phyloP scores from a whole-genome alignment of 2,329 filamentous ascomycete genomes.

The Zelopaecilomyces penicillatus region DNA sequence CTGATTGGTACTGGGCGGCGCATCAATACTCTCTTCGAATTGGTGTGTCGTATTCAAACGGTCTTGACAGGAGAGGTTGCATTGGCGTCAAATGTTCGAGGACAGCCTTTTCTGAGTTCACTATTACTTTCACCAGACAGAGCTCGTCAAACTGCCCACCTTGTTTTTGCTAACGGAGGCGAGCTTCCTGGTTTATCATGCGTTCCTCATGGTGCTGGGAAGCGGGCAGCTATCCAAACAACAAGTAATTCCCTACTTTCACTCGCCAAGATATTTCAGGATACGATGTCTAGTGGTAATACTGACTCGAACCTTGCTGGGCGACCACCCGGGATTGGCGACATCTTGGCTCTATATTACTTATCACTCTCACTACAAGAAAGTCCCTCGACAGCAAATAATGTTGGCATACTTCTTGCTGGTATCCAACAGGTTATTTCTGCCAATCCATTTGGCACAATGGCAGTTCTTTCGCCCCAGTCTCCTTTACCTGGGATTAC shows the following conservation, averaged over 20 bases:
- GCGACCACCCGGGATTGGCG: conserved; percentile 69
- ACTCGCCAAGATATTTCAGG: conserved; percentile 94
- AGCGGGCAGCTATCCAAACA: conserved; percentile 76
- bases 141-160: conserved; percentile 70
- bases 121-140: conserved; percentile 75
- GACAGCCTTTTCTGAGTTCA: conserved; percentile 32
- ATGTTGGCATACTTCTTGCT: conserved; percentile 93
- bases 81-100: conserved; percentile 7
- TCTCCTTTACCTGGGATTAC: conserved; percentile 64
- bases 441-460: conserved; percentile 16
- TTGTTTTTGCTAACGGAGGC: conserved; percentile 71
- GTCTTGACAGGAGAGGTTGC: conserved; percentile 39
- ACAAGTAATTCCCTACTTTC: conserved; percentile 94
- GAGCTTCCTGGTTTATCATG: conserved; percentile 71
- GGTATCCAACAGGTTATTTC: conserved; percentile 66
- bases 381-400: conserved; percentile 95
- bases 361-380: conserved; percentile 88
- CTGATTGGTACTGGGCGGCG: conserved; percentile 72
- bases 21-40: conserved; percentile 61
- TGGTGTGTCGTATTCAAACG: conserved; percentile 70
- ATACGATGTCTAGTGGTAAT: conserved; percentile 74
- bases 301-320: conserved; percentile 45
- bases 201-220: conserved; percentile 61
- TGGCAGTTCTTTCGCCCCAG: conserved; percentile 13
- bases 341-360: conserved; percentile 93